Percentiles rank a stretch among this genome's conserved stretches.
Evolutionary conservation across 345 rosid genomes (phyloP).

Genomic region (Populus simonii): DNA sequence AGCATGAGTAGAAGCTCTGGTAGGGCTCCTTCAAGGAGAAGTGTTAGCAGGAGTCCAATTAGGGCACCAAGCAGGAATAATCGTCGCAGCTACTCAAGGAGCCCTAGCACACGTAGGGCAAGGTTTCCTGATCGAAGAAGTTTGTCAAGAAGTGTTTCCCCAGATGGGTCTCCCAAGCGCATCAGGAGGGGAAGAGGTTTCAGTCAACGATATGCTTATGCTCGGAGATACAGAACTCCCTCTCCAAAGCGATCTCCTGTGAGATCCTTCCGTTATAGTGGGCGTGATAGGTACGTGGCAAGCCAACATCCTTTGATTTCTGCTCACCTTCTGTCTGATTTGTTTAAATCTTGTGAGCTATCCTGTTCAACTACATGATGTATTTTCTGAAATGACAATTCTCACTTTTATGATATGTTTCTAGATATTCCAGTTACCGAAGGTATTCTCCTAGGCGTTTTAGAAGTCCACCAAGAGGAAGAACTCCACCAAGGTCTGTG

Average conservation of each 20-base stretch:
- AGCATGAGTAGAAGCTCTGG: conserved; percentile 47
- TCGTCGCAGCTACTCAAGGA: conserved; percentile 59
- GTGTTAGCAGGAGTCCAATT: conserved; percentile 58
- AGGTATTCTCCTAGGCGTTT: conserved; percentile 90
- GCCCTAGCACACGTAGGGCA: conserved; percentile 45
- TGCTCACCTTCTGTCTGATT: not conserved
- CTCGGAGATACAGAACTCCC: conserved; percentile 82
- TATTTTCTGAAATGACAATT: not conserved
- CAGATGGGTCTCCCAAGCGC: conserved; percentile 73
- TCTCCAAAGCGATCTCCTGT: conserved; percentile 87
- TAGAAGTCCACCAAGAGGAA: conserved; percentile 76
- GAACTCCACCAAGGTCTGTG: conserved; percentile 80
- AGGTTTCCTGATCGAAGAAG: conserved; percentile 76
- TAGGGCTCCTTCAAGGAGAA: conserved; percentile 50
- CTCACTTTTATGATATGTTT: not conserved
- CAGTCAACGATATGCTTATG: conserved; percentile 81
- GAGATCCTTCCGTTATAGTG: conserved; percentile 63
- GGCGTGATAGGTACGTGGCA: conserved; percentile 63
- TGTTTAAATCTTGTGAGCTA: not conserved
- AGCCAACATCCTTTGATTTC: not conserved
- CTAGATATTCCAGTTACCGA: conserved; percentile 62
- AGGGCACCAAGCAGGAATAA: conserved; percentile 47
- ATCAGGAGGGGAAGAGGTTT: conserved; percentile 93
- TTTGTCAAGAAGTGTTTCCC: conserved; percentile 79
- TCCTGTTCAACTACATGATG: not conserved